phyloP scores from a whole-genome alignment of 2,329 filamentous ascomycete species.

The Berkeleyomyces basicola region DNA sequence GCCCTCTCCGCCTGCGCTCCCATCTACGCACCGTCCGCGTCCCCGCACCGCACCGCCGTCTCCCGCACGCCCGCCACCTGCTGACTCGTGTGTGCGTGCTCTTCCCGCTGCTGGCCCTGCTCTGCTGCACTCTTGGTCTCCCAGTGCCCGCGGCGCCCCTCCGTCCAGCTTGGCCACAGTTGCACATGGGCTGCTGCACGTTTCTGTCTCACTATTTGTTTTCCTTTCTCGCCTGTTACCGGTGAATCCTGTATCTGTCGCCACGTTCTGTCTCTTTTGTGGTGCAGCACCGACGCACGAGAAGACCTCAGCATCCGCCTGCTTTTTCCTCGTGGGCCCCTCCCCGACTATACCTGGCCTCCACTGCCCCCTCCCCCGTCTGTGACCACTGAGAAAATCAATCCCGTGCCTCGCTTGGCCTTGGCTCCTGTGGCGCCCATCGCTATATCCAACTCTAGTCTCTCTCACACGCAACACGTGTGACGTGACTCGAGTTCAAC shows the following conservation, averaged over 20 bases:
- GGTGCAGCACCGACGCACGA: neutral
- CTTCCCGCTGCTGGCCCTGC: neutral
- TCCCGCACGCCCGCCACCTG: neutral
- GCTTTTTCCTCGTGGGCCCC: neutral
- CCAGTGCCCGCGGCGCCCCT: no score
- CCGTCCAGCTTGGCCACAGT: neutral
- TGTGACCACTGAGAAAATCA: neutral
- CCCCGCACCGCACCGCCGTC: neutral
- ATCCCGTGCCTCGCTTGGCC: neutral
- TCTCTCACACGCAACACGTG: neutral
- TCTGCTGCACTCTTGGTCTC: neutral
- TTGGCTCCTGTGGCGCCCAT: neutral
- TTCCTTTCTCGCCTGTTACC: conserved; percentile 12
- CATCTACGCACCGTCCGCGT: no score
- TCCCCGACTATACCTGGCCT: neutral
- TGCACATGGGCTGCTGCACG: neutral
- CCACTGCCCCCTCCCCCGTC: neutral
- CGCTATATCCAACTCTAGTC: neutral
- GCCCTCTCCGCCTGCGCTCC: neutral
- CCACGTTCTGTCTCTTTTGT: neutral
- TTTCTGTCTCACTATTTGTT: conserved; percentile 8
- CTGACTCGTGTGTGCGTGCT: neutral
- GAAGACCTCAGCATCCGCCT: neutral
- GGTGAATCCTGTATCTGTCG: conserved; percentile 1
- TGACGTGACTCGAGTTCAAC: neutral